These are phyloP conservation scores for Pholiota adiposa DNA, from an alignment of 1,284 basidiomycete species.

Conservation along the genomic window DNA sequence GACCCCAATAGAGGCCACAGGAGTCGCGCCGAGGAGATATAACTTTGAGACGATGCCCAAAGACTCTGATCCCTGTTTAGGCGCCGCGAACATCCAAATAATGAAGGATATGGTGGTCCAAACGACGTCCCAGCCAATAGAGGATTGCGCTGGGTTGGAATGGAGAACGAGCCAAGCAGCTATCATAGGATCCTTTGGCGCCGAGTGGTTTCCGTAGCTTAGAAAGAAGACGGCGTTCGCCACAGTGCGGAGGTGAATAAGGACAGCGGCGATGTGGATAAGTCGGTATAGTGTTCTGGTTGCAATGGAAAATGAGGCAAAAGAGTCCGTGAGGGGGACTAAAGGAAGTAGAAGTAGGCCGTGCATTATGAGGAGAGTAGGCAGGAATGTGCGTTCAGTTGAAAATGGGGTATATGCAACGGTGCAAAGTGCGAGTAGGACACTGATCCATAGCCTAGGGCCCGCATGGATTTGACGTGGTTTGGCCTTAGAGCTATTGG, in stretches of 20 bases:
- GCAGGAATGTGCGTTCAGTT: conserved; percentile 54
- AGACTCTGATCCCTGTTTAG: not conserved
- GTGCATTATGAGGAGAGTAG: conserved; percentile 70
- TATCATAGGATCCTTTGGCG: conserved; percentile 25
- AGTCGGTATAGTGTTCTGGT: conserved; percentile 42
- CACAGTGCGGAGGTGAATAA: conserved; percentile 46
- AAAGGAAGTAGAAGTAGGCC: conserved; percentile 60
- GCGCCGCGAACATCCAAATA: conserved; percentile 34
- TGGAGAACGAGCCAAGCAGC: conserved; percentile 45
- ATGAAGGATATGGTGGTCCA: conserved; percentile 55
- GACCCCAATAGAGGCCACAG: conserved; percentile 34
- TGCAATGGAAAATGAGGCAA: conserved; percentile 25
- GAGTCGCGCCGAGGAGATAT: conserved; percentile 31
- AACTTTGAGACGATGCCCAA: conserved; percentile 17
- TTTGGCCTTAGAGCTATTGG: not conserved
- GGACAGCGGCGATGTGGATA: conserved; percentile 36
- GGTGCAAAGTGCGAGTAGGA: conserved; percentile 52
- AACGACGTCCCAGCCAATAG: conserved; percentile 69
- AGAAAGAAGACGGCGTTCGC: conserved; percentile 25
- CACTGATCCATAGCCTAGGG: conserved; percentile 44
- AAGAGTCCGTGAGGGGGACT: conserved; percentile 30
- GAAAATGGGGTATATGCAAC: conserved; percentile 56
- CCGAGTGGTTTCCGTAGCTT: conserved; percentile 12
- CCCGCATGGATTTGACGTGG: conserved; percentile 10
- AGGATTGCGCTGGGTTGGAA: conserved; percentile 66